Percentiles rank a stretch among this genome's conserved stretches.
Evolutionary conservation across 23 red algal species (phyloP).

Genomic region (Cyanidiococcus yangmingshanensis): DNA sequence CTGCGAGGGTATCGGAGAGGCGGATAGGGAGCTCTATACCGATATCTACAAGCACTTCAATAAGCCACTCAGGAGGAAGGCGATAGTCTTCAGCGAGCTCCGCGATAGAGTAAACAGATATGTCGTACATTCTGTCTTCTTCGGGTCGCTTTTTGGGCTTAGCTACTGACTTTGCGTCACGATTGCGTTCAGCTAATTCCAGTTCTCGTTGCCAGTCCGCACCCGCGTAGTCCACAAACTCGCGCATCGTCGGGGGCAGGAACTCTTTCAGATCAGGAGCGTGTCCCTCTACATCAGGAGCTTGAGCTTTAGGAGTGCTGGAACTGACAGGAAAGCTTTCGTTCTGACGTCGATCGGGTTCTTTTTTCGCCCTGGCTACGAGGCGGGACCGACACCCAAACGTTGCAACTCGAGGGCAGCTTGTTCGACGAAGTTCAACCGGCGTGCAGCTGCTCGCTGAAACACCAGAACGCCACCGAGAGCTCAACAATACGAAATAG

Average conservation of each 20-base stretch:
- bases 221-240: neutral
- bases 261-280: neutral
- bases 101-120: neutral
- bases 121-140: neutral
- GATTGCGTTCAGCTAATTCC: neutral
- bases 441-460: too few species aligned
- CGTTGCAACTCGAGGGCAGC: too few species aligned
- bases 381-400: too few species aligned
- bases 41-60: slow-evolving; percentile 15
- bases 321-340: neutral
- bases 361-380: neutral
- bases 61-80: neutral
- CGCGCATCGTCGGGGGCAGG: neutral
- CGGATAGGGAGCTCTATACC: neutral
- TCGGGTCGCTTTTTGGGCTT: neutral
- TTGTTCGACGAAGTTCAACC: too few species aligned
- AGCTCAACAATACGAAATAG: too few species aligned
- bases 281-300: neutral
- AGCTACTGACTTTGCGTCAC: neutral
- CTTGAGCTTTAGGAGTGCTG: neutral
- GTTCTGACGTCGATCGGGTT: neutral
- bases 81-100: slow-evolving; percentile 9
- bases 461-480: too few species aligned
- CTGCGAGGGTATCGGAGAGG: neutral
- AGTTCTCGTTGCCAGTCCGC: neutral